These are phyloP conservation scores for Harringtonia lauricola DNA, from an alignment of 2,329 filamentous ascomycete genomes.

Conservation along the genomic window DNA sequence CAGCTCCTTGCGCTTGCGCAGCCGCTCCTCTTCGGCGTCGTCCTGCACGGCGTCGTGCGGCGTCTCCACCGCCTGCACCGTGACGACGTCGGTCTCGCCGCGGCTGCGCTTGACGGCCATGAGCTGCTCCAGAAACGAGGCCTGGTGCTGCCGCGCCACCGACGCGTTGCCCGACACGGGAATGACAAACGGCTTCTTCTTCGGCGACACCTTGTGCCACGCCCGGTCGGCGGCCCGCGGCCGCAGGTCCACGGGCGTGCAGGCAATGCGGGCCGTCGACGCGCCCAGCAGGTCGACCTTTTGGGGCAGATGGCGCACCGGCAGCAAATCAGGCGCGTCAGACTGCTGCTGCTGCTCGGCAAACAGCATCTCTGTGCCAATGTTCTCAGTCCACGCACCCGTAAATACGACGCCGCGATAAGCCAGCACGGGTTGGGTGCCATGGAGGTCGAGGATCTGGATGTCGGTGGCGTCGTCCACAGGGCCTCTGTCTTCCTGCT, in stretches of 20 bases:
- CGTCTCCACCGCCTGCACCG: constrained; percentile 13
- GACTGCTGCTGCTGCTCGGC: too few species aligned
- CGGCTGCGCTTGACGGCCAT: constrained; percentile 13
- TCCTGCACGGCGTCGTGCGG: constrained; percentile 4
- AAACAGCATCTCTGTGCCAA: constrained; percentile 78
- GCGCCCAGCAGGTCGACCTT: constrained; percentile 18
- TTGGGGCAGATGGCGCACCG: constrained; percentile 8
- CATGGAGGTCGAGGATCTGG: constrained; percentile 77
- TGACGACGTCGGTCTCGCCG: constrained; percentile 14
- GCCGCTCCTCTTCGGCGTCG: constrained; percentile 7
- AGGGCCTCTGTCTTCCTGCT: background rate
- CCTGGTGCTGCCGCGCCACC: constrained; percentile 11
- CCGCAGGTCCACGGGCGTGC: constrained; percentile 9
- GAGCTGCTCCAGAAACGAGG: constrained; percentile 13
- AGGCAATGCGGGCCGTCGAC: constrained; percentile 11
- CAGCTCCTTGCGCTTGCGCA: background rate
- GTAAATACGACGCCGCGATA: constrained; percentile 71
- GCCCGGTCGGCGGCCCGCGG: background rate
- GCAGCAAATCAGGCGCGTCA: too few species aligned
- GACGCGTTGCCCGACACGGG: constrained; percentile 9
- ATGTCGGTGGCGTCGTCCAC: constrained; percentile 31
- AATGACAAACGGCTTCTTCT: constrained; percentile 7
- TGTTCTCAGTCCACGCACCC: constrained; percentile 70
- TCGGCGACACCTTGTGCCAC: background rate
- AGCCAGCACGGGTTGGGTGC: constrained; percentile 62